Base-by-base conservation (phyloP, 2,329 filamentous ascomycete species). In the Penicillium brevicompactum region DNA sequence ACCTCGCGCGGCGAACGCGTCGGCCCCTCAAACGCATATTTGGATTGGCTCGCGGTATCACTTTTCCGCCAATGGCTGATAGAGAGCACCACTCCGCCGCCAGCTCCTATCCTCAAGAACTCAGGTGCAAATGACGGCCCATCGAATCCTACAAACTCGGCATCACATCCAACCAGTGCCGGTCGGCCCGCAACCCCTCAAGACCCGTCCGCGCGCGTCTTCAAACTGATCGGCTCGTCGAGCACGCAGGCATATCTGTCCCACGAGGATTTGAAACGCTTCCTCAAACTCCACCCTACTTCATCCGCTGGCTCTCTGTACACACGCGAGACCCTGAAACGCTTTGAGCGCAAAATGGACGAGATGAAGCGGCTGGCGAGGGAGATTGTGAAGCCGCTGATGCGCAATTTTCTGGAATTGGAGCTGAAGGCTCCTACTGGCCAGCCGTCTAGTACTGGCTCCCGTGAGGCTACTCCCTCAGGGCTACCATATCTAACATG, bases 31-130 rank as follows among this genome's bases (percentile, higher is more conserved):
- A 94, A 88, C 47, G 87, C 86, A 51, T 96, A 92, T 71, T 80
- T 96, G 21, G 91, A 96, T 74, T 97, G 92, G 92, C 84, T 96
- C 6, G 91, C 87, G 16, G 85, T 96, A 46, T 90, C 86, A 41
- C 79, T 96, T 11, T 97, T 97, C 76, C 84, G 93, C 3, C 91
- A 96, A 73, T 97, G 92, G 92, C 81, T 97, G 6, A 91, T 91
- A 4, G 92, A 97, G 66, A 93, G 92, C 72, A 96, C 90, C 4
- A 88, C 90, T 2, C 88, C 91, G 0, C 83, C 87, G 3, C 85
- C 85, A 0, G 74, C 81, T 0, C 79, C 82, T 2, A 74, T 80
- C 58, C 60, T 78, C 63, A 74, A 77, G 59, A 74, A 70, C 0
- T 51, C 27, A 43, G 50, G n/a, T 11, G 51, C 42, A 16, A 48